Base-by-base conservation (phyloP, 257 asterid genomes). In the Cruciata laevipes region DNA sequence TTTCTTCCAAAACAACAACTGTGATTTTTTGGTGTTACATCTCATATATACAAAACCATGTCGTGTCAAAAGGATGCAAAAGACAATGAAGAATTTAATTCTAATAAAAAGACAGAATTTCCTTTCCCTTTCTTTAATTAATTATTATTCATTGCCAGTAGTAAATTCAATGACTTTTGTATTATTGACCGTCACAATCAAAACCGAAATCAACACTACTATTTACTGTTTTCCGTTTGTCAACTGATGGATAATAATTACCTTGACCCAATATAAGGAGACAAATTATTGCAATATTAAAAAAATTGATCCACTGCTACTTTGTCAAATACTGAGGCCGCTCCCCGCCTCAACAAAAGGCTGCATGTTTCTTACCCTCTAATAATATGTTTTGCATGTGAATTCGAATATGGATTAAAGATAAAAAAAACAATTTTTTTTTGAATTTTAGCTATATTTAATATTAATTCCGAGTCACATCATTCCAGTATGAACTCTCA, bases 1-100 rank as follows among this genome's bases (percentile, higher is more conserved):
- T 65, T 53, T 65, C 69, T 65, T 40, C 57, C 69, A 32, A 65
- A 12, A 65, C 37, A 65, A 53, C 69, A 65, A 61, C 66, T 61
- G 23, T 32, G 58, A 25, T 33, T 44, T 49, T 17, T 27, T 42
- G 27, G 68, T 40, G 68, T 37, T 64, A 64, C 57, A 14, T 37
- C 53, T 63, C 16, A 42, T 33, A 62, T 17, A 14, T 24, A 20
- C 33, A 23, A 25, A 20, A 16, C 1, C 3, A 3, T 71, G 60
- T 64, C 70, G n/a, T 25, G 60, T 27, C 37, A 9, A 1, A 30
- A 33, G 75, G 75, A 38, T 2, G 51, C 75, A 55, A 27, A 27
- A 40, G 35, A 47, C 47, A n/a, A 51, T 5, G 13, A 4, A 1
- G 49, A 18, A 51, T 0, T 5, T 7, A 42, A 65, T 53, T 53